Evolutionary conservation across 306 rosid species (phyloP).

Genomic region (Myrica gale): DNA sequence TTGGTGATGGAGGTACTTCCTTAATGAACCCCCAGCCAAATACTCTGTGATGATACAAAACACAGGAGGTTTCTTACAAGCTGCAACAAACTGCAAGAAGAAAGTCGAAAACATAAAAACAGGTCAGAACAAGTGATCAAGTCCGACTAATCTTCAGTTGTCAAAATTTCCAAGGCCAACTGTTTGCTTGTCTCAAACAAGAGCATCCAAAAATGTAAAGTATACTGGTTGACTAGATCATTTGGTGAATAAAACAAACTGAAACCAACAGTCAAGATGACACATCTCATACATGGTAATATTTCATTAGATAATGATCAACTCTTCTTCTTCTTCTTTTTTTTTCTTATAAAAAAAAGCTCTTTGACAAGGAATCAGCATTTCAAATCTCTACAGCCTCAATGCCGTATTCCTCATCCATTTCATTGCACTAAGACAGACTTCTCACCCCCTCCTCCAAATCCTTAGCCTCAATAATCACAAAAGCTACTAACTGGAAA

Average conservation of each 20-base stretch:
- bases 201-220: too few relatives aligned
- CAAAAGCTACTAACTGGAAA: not conserved
- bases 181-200: not conserved
- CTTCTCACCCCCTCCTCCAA: not conserved
- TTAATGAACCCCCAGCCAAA: conserved; percentile 80
- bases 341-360: too few relatives aligned
- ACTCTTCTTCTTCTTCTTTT: too few relatives aligned
- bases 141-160: not conserved
- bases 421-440: not conserved
- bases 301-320: conserved; percentile 6
- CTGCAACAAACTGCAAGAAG: conserved; percentile 74
- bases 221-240: not conserved
- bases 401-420: not conserved
- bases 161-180: conserved; percentile 13
- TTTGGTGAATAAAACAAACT: not conserved
- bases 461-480: not conserved
- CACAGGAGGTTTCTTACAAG: conserved; percentile 96
- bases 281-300: not conserved
- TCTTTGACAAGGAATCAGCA: conserved; percentile 14
- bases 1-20: conserved; percentile 81
- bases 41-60: conserved; percentile 93
- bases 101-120: conserved; percentile 22
- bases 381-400: not conserved
- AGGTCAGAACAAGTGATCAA: conserved; percentile 8
- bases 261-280: not conserved